Evolutionary conservation across 441 rosid genomes (phyloP).

Genomic region (Gossypium schwendimanii): DNA sequence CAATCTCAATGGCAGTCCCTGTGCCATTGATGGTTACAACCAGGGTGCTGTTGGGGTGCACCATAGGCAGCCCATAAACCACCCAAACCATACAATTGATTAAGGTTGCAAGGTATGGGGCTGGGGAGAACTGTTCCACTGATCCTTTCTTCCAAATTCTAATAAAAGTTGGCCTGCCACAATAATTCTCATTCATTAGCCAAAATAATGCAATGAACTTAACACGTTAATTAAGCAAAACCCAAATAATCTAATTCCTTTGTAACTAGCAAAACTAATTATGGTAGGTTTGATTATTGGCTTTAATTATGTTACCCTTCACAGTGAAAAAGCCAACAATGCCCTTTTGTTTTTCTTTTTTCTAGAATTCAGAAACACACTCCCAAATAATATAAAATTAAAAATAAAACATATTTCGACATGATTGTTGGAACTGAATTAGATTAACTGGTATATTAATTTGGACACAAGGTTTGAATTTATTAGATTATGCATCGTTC

Average conservation of each 20-base stretch:
- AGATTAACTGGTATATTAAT: too few relatives aligned
- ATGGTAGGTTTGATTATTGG: not conserved
- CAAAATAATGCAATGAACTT: not conserved
- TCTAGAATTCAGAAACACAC: too few relatives aligned
- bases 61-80: constrained; percentile 70
- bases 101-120: constrained; percentile 68
- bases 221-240: not conserved
- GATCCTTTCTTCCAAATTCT: constrained; percentile 55
- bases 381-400: too few relatives aligned
- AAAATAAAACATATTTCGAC: too few relatives aligned
- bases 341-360: not conserved
- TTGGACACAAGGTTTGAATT: too few relatives aligned
- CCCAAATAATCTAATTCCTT: not conserved
- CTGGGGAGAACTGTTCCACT: constrained; percentile 73
- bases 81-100: constrained; percentile 80
- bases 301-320: not conserved
- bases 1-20: constrained; percentile 50
- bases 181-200: not conserved
- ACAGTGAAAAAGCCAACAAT: not conserved
- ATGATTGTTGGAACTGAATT: too few relatives aligned
- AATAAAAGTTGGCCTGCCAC: constrained; percentile 70
- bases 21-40: constrained; percentile 71
- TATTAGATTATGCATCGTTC: too few relatives aligned
- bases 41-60: constrained; percentile 59
- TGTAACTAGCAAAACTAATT: not conserved